Conservation (phyloP, 2,329 filamentous ascomycete genomes). For the Xylariaceae sp. region DNA sequence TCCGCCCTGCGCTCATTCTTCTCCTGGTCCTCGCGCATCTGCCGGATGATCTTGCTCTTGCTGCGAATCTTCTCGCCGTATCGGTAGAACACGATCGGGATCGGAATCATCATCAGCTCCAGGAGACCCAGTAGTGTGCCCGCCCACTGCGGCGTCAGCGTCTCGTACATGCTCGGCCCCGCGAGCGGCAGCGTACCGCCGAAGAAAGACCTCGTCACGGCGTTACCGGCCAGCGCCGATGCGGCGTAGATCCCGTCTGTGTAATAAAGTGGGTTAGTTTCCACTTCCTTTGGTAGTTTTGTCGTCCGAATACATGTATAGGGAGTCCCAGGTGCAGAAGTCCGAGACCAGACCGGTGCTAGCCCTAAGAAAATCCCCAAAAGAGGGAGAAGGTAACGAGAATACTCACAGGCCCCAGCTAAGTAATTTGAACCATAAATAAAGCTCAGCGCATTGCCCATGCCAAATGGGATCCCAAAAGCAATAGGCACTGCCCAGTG, state of each 20-base stretch:
- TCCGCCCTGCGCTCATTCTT: conserved; percentile 31
- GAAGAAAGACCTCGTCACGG: conserved; percentile 66
- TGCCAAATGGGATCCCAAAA: conserved; percentile 74
- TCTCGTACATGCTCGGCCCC: conserved; percentile 65
- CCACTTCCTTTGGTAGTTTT: too few relatives aligned
- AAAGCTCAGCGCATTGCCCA: conserved; percentile 73
- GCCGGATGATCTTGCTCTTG: conserved; percentile 44
- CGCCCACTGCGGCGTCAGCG: conserved; percentile 71
- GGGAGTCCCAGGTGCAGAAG: too few relatives aligned
- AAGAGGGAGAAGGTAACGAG: too few relatives aligned
- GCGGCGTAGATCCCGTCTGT: conserved; percentile 81
- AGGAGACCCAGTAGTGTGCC: conserved; percentile 71
- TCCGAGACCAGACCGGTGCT: too few relatives aligned
- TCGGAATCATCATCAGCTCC: conserved; percentile 70
- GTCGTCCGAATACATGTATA: too few relatives aligned
- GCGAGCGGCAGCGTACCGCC: conserved; percentile 78
- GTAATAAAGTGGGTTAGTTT: too few relatives aligned
- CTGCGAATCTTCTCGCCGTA: conserved; percentile 51
- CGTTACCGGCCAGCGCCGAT: conserved; percentile 74
- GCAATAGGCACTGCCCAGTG: conserved; percentile 79
- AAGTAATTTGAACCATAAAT: conserved; percentile 82
- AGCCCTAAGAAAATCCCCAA: too few relatives aligned
- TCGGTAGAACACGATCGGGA: conserved; percentile 73
- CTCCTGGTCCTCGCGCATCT: conserved; percentile 42
- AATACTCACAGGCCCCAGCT: conserved; percentile 68